Percentiles rank a stretch among this genome's conserved stretches.
Conservation (phyloP, 1,284 basidiomycete genomes). For the Moesziomyces parantarcticus region DNA sequence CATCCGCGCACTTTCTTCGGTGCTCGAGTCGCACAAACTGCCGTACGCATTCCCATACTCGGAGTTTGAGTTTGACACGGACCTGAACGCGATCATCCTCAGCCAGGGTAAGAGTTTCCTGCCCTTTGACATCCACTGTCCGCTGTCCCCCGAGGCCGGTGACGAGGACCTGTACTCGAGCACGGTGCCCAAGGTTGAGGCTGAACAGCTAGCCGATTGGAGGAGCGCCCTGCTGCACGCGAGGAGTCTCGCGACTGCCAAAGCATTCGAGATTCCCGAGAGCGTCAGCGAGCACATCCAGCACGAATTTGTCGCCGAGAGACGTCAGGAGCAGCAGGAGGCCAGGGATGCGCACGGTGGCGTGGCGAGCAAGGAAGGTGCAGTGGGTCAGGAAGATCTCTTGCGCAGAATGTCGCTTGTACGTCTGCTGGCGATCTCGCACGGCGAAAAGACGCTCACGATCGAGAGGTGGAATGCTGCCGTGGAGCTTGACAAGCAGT, state of each 20-base stretch:
- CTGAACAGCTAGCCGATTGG: slow-evolving; percentile 19
- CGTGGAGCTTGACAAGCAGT: slow-evolving; percentile 36
- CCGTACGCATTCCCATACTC: slow-evolving; percentile 84
- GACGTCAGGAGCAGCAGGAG: slow-evolving; percentile 32
- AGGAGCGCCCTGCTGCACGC: slow-evolving; percentile 35
- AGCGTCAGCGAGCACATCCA: slow-evolving; percentile 59
- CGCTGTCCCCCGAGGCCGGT: slow-evolving; percentile 13
- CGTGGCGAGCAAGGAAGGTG: slow-evolving; percentile 5
- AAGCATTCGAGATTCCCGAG: slow-evolving; percentile 55
- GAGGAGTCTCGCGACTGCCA: slow-evolving; percentile 35
- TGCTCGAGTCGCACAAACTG: slow-evolving; percentile 78
- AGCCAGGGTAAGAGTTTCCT: slow-evolving; percentile 73
- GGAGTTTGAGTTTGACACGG: slow-evolving; percentile 79
- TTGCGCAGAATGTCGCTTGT: slow-evolving; percentile 54
- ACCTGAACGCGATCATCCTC: slow-evolving; percentile 76
- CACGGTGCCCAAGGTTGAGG: slow-evolving; percentile 13
- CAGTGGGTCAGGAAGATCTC: slow-evolving; percentile 54
- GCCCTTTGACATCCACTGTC: slow-evolving; percentile 62
- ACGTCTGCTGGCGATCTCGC: slow-evolving; percentile 49
- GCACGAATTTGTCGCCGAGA: slow-evolving; percentile 58
- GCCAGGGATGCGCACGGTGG: slow-evolving; percentile 25
- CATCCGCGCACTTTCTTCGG: slow-evolving; percentile 76
- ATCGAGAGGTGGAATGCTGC: slow-evolving; percentile 47
- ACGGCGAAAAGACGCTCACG: slow-evolving; percentile 37
- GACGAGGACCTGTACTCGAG: slow-evolving; percentile 7